Evolutionary conservation across 257 asterid genomes (phyloP).

Genomic region (Rehmannia glutinosa): DNA sequence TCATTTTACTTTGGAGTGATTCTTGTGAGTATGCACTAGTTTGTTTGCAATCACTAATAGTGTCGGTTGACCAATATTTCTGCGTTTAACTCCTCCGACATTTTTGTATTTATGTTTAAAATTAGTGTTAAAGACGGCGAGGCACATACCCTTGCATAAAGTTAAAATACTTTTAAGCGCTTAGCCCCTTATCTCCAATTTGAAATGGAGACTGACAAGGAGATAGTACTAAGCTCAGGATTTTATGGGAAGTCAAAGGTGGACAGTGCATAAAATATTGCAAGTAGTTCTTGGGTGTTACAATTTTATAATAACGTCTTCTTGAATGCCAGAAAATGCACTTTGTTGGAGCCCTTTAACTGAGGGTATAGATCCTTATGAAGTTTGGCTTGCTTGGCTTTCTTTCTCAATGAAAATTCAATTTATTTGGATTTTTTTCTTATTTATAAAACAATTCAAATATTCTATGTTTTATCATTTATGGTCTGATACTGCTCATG

Average conservation of each 20-base stretch:
- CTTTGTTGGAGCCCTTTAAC: slow-evolving; percentile 1
- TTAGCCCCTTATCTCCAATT: neutral
- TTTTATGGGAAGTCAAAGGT: no score
- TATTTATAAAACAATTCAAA: neutral
- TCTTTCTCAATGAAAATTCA: neutral
- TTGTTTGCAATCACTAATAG: neutral
- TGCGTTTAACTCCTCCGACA: no score
- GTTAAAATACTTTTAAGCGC: no score
- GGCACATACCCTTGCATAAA: no score
- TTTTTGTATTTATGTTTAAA: no score
- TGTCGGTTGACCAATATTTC: no score
- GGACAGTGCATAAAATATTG: neutral
- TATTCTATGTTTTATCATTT: neutral
- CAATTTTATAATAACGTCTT: neutral
- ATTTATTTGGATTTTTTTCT: neutral
- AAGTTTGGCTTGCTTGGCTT: slow-evolving; percentile 2
- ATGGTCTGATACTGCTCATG: neutral
- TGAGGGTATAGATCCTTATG: neutral
- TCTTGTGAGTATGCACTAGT: neutral
- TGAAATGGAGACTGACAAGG: neutral
- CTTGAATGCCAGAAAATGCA: slow-evolving; percentile 12
- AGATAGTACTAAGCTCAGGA: neutral
- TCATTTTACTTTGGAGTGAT: neutral
- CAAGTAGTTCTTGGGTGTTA: neutral
- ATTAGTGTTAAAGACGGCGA: no score